Percentiles rank a stretch among this genome's conserved stretches.
Conservation (phyloP, 2,329 filamentous ascomycete species). For the Beauveria medogensis region DNA sequence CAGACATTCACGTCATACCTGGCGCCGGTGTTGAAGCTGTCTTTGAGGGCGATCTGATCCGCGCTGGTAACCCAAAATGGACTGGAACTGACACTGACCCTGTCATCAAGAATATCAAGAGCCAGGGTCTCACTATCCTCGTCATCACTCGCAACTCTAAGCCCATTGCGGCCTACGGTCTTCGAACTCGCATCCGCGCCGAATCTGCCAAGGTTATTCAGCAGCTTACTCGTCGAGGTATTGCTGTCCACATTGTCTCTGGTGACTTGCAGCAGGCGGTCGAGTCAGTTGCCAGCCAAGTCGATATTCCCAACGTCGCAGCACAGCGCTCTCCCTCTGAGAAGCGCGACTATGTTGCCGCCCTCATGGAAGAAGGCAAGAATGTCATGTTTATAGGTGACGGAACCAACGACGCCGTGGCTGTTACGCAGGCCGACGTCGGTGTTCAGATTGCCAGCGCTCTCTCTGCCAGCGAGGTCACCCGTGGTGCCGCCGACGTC, state of each 20-base stretch:
- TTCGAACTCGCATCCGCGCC: conserved; percentile 28
- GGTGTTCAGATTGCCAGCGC: conserved; percentile 49
- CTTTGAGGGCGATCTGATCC: conserved; percentile 21
- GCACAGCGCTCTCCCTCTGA: conserved; percentile 41
- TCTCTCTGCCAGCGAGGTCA: conserved; percentile 40
- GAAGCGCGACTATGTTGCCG: conserved; percentile 45
- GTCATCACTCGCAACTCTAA: conserved; percentile 18
- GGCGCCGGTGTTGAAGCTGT: conserved; percentile 32
- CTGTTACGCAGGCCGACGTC: conserved; percentile 51
- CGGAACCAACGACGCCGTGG: conserved; percentile 56
- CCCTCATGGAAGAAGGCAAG: conserved; percentile 24
- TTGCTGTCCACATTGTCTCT: conserved; percentile 46
- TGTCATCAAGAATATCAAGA: conserved; percentile 15
- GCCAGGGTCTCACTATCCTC: conserved; percentile 20
- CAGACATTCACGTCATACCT: conserved; percentile 28
- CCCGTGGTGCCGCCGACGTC: conserved; percentile 47
- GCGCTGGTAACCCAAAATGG: conserved; percentile 41
- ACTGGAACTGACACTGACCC: conserved; percentile 19
- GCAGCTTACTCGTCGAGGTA: conserved; percentile 36
- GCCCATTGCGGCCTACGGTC: conserved; percentile 40
- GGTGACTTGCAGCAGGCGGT: conserved; percentile 47
- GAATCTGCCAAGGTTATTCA: conserved; percentile 37
- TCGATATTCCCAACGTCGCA: conserved; percentile 30
- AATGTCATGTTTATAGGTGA: conserved; percentile 52
- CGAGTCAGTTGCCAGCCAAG: conserved; percentile 36